Evolutionary conservation across 169 alveolate species (phyloP).

Genomic region (Plasmodium reichenowi): DNA sequence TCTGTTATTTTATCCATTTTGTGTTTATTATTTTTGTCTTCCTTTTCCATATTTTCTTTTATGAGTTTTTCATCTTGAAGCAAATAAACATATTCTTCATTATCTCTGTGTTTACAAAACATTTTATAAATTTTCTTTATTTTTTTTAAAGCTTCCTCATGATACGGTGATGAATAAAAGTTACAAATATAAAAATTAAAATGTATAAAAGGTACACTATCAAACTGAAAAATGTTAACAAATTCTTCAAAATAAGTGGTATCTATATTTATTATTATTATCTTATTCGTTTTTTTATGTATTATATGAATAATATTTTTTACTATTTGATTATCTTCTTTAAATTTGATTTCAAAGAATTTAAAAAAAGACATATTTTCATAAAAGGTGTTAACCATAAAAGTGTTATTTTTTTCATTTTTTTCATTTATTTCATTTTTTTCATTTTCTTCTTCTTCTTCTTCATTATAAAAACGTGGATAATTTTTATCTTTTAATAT

Average conservation of each 20-base stretch:
- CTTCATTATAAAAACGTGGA: too few relatives aligned
- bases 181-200: conserved; percentile 29
- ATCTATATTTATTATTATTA: conserved; percentile 7
- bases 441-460: background rate
- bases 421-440: too few relatives aligned
- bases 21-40: background rate
- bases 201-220: conserved; percentile 3
- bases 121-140: conserved; percentile 43
- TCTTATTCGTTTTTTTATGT: background rate
- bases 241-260: conserved; percentile 19
- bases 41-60: background rate
- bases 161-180: conserved; percentile 7
- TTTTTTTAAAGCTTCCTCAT: conserved; percentile 25
- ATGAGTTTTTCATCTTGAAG: background rate
- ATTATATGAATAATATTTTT: background rate
- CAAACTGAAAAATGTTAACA: conserved; percentile 40
- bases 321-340: conserved; percentile 1
- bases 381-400: background rate
- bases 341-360: conserved; percentile 8
- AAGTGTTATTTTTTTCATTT: background rate
- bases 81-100: conserved; percentile 15
- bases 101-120: conserved; percentile 25
- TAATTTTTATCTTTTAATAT: conserved; percentile 13
- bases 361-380: conserved; percentile 52
- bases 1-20: too few relatives aligned